Conservation (phyloP, 2,329 filamentous ascomycete species). For the Esteya vermicola region DNA sequence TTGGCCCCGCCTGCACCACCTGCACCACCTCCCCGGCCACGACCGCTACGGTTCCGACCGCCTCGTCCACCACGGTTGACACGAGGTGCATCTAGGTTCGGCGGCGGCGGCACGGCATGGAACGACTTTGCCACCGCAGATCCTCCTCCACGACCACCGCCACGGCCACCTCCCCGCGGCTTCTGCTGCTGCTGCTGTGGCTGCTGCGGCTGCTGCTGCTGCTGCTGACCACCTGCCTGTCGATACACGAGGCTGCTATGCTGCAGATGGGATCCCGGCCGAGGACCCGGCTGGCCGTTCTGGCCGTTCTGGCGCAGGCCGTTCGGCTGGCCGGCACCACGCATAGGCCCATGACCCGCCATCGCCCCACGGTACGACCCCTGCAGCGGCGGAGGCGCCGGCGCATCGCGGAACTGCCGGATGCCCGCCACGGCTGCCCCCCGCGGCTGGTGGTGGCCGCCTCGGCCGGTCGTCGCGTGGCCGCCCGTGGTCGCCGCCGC, state of each 20-base stretch:
- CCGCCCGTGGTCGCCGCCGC: slow-evolving; percentile 12
- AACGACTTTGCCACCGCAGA: slow-evolving; percentile 20
- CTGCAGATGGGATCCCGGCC: slow-evolving; percentile 23
- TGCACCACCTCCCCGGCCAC: slow-evolving; percentile 18
- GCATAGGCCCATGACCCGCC: slow-evolving; percentile 21
- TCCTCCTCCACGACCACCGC: neutral
- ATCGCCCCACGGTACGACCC: slow-evolving; percentile 44
- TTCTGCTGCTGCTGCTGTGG: slow-evolving; percentile 8
- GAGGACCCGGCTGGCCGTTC: slow-evolving; percentile 10
- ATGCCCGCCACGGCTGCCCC: slow-evolving; percentile 29
- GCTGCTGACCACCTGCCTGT: slow-evolving; percentile 11
- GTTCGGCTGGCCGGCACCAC: slow-evolving; percentile 4
- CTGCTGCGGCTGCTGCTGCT: slow-evolving; percentile 7
- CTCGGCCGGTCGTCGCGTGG: slow-evolving; percentile 18
- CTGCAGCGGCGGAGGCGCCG: slow-evolving; percentile 37
- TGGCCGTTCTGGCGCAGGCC: slow-evolving; percentile 26
- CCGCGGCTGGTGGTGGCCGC: neutral
- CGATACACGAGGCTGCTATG: slow-evolving; percentile 41
- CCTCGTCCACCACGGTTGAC: too few relatives aligned
- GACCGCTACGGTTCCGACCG: slow-evolving; percentile 25
- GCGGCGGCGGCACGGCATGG: slow-evolving; percentile 45
- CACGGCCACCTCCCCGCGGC: neutral
- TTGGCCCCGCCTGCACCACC: slow-evolving; percentile 11
- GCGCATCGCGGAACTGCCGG: slow-evolving; percentile 45
- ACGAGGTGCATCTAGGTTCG: slow-evolving; percentile 33